Evolutionary conservation across 1,284 basidiomycete species (phyloP).

Genomic region (Flammula alnicola): DNA sequence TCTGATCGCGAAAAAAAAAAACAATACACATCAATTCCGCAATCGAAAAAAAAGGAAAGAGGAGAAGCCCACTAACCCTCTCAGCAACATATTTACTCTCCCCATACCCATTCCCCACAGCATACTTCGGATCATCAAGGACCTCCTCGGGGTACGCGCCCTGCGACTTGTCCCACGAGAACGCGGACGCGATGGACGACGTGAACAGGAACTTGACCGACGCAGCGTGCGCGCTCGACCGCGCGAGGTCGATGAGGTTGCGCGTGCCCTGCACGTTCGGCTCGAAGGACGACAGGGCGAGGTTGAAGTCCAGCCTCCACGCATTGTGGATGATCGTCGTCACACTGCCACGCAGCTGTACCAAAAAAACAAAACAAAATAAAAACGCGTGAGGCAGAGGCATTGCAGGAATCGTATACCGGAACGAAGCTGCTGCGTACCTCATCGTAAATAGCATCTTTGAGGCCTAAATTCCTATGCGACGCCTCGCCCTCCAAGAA

Average conservation of each 20-base stretch:
- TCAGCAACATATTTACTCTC: slow-evolving; percentile 20
- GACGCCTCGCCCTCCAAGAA: slow-evolving; percentile 39
- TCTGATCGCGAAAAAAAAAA: slow-evolving; percentile 18
- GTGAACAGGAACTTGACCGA: slow-evolving; percentile 20
- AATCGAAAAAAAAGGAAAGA: not conserved
- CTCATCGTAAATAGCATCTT: slow-evolving; percentile 30
- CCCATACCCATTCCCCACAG: slow-evolving; percentile 20
- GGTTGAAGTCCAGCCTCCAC: no score
- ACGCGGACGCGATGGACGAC: no score
- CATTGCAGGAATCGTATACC: not conserved
- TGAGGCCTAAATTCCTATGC: no score
- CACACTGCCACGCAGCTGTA: slow-evolving; percentile 16
- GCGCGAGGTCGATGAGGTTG: slow-evolving; percentile 41
- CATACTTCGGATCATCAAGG: no score
- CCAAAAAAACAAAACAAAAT: not conserved
- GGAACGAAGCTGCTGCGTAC: slow-evolving; percentile 27
- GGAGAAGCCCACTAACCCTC: slow-evolving; percentile 23
- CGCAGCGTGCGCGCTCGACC: slow-evolving; percentile 27
- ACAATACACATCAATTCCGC: not conserved
- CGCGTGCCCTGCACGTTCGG: slow-evolving; percentile 36
- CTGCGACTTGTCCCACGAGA: no score
- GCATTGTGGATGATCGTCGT: slow-evolving; percentile 20
- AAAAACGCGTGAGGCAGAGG: slow-evolving; percentile 16
- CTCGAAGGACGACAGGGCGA: slow-evolving; percentile 40
- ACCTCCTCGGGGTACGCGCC: no score